Percentiles rank a stretch among this genome's conserved stretches.
These are phyloP conservation scores for Scedosporium minutisporum DNA, from an alignment of 2,329 filamentous ascomycete genomes.

Conservation along the genomic window DNA sequence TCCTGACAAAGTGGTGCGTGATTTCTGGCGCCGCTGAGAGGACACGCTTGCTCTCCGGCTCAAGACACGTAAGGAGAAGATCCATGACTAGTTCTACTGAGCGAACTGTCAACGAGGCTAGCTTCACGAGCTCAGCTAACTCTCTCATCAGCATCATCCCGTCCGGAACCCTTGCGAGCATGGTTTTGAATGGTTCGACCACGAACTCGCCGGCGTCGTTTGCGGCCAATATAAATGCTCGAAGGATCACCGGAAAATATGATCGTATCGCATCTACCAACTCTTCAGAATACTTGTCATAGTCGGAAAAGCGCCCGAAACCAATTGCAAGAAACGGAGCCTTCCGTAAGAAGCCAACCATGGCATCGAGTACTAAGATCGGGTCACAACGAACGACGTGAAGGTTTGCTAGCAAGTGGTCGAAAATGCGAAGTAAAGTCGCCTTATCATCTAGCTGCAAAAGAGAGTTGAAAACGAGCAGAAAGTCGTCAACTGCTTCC, in stretches of 20 bases:
- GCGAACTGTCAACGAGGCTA: neutral
- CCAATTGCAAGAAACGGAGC: slow-evolving; percentile 12
- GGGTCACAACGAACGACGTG: neutral
- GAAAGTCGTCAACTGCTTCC: neutral
- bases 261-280: slow-evolving; percentile 11
- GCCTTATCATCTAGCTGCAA: neutral
- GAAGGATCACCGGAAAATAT: slow-evolving; percentile 15
- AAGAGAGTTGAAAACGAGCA: neutral
- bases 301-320: slow-evolving; percentile 8
- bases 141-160: neutral
- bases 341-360: slow-evolving; percentile 11
- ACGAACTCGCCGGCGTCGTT: slow-evolving; percentile 14
- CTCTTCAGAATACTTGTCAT: slow-evolving; percentile 12
- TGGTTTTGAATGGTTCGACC: neutral
- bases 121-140: neutral
- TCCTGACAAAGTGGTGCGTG: slow-evolving; percentile 20
- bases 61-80: neutral
- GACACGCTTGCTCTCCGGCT: neutral
- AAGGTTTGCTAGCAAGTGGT: neutral
- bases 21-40: neutral
- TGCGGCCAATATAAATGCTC: slow-evolving; percentile 20
- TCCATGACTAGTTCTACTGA: neutral
- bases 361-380: slow-evolving; percentile 11
- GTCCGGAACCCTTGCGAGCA: neutral
- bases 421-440: neutral